Evolutionary conservation across 805 yeast genomes (phyloP).

Genomic region (Starmerella apicola): DNA sequence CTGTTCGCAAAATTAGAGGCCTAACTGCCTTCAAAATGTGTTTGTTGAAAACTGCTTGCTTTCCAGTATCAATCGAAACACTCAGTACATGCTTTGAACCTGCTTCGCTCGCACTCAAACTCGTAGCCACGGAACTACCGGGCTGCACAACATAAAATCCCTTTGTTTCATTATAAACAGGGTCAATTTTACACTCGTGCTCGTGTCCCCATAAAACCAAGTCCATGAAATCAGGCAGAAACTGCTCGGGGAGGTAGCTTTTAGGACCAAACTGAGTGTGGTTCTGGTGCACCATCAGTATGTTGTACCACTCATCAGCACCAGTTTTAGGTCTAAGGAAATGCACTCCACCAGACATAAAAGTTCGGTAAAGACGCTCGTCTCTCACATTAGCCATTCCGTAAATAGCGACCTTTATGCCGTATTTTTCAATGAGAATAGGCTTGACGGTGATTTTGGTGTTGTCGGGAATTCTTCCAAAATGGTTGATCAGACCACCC

Average conservation of each 20-base stretch:
- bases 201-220: slow-evolving; percentile 95
- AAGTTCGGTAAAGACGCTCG: slow-evolving; percentile 71
- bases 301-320: slow-evolving; percentile 63
- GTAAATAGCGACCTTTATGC: slow-evolving; percentile 69
- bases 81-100: slow-evolving; percentile 63
- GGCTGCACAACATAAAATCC: slow-evolving; percentile 78
- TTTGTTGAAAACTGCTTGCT: slow-evolving; percentile 44
- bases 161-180: slow-evolving; percentile 39
- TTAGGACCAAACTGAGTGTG: slow-evolving; percentile 61
- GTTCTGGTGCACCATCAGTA: slow-evolving; percentile 85
- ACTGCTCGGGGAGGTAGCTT: slow-evolving; percentile 71
- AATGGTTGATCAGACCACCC: slow-evolving; percentile 76
- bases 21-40: slow-evolving; percentile 59
- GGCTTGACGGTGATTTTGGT: slow-evolving; percentile 69
- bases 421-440: slow-evolving; percentile 67
- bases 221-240: slow-evolving; percentile 70
- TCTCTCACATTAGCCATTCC: slow-evolving; percentile 85
- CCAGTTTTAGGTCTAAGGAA: slow-evolving; percentile 57
- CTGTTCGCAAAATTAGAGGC: slow-evolving; percentile 66
- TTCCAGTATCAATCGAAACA: slow-evolving; percentile 44
- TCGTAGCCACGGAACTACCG: slow-evolving; percentile 89
- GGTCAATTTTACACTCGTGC: slow-evolving; percentile 77
- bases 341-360: slow-evolving; percentile 65
- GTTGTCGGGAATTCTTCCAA: slow-evolving; percentile 67
- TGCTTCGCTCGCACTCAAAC: slow-evolving; percentile 75